Evolutionary conservation across 768 basidiomycete species (phyloP), one percentile per base, ranked within the genome.

Genomic region (Scleroderma bovista): DNA sequence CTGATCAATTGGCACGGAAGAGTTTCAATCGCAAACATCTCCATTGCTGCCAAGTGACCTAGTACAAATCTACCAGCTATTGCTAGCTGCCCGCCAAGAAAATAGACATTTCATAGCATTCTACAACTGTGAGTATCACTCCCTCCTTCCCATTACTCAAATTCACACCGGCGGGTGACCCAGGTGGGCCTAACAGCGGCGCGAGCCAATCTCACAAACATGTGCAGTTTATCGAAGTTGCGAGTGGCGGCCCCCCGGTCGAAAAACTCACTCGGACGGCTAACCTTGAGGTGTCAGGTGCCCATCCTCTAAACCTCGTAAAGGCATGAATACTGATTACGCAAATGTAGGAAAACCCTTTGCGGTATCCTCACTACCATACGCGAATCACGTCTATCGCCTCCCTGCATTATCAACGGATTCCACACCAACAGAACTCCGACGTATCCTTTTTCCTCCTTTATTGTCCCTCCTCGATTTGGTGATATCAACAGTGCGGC

Each of bases 121-220:
- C 69, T 96, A 93, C 68, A 97, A 97, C 55, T 95, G 93, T 82
- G 65, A 61, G 77, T 15, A 7, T 31, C 39, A 41, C n/a, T 42
- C 12, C 23, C 26, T 6, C 40, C 39, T 40, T 20, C 16, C 19
- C 17, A 10, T 20, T 42, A 47, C 20, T 22, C 37, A 33, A 3
- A 29, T 41, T 32, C 3, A 43, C 34, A 9, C 15, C 43, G 29
- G 13, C 16, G 26, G 26, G 26, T 29, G 26, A 39, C 13, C 13
- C 47, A 90, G 88, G 88, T 57, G 89, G 89, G 6, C 74, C 80
- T 24, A 72, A 75, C 47, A 90, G 88, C 50, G 93, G 93, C 23
- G 92, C 93, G 11, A 93, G 90, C 62, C 93, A 96, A 68, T 73
- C 78, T 2, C 92, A 94, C 69, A 92, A 94, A 60, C 93, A 96